Base-by-base conservation (phyloP, 140 eudicot species). In the Oenanthe javanica region DNA sequence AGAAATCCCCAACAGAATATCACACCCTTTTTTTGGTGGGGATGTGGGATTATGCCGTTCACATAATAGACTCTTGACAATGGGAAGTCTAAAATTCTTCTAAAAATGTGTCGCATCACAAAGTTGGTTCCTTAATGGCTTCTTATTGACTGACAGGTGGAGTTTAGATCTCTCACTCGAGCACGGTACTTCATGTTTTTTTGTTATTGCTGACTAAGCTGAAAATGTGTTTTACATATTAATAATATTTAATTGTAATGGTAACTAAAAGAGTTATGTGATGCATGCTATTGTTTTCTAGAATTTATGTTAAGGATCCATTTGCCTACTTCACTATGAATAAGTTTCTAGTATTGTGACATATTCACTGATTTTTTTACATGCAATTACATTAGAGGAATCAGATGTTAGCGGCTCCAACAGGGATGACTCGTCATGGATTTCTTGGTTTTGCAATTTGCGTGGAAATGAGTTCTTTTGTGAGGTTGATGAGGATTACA, bases 341-440 rank as follows among this genome's bases (percentile, higher is more conserved):
- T 52, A 52, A 52, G 59, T 36, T 36, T 36, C 40, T 36, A 36
- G 59, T 52, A 3, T 52, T 2, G 12, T 52, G 16, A 52, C 59
- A 36, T 36, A 2, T 14, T 52, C 15, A 6, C 21, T 52, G 21
- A 18, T 52, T 50, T 15, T 3, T 6, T 47, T 25, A 23, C 36
- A 67, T 78, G 55, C 48, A 51, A 63, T 42, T 77, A 59, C 57
- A 77, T 84, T 81, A 75, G 90, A 84, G 79, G 92, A 86, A 64
- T 88, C 92, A 63, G 90, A 88, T 79, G 92, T 88, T 77, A 86
- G 90, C 77, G 92, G 92, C 45, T 88, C 92, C 54, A 90, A 88
- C 38, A 90, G 88, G 61, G 92, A 84, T 1, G 92, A 88, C 69
- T 82, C 90, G 9, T 86, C 90, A 48, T 88, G 92, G 92, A 86